phyloP scores from a whole-genome alignment of 75 land plant genomes.

The Pinus tabuliformis region DNA sequence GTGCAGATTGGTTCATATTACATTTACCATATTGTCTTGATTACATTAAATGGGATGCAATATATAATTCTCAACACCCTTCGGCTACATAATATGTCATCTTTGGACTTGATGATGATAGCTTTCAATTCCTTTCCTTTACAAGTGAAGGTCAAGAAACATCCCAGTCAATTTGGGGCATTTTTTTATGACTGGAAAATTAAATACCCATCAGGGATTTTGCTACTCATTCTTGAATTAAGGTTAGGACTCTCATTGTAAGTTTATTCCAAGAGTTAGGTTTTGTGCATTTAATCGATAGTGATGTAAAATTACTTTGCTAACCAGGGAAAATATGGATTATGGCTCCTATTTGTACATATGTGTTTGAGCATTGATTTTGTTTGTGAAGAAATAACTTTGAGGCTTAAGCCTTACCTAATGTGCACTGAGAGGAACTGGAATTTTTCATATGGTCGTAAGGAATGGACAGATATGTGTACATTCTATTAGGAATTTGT shows the following conservation, averaged over 20 bases:
- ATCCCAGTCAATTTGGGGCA: slow-evolving; percentile 12
- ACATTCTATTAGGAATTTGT: slow-evolving; percentile 46
- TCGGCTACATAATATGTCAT: slow-evolving; percentile 70
- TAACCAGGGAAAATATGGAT: neutral
- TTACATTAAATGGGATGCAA: slow-evolving; percentile 79
- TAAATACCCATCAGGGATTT: slow-evolving; percentile 59
- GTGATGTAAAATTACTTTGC: neutral
- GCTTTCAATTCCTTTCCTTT: slow-evolving; percentile 46
- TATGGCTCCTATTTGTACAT: neutral
- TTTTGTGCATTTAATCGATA: neutral
- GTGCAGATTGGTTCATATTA: slow-evolving; percentile 74
- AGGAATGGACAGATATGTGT: neutral
- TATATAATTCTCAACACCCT: slow-evolving; percentile 51
- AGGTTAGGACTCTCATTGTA: slow-evolving; percentile 37
- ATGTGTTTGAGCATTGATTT: slow-evolving; percentile 5
- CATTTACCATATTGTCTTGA: slow-evolving; percentile 81
- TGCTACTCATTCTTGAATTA: slow-evolving; percentile 55
- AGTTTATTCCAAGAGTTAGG: no score
- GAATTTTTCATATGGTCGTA: neutral
- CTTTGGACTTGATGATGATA: slow-evolving; percentile 66
- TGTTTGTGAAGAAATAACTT: slow-evolving; percentile 1
- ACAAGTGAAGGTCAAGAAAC: slow-evolving; percentile 17
- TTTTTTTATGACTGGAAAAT: slow-evolving; percentile 61
- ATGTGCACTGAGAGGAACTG: neutral
- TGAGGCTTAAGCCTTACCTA: neutral